Evolutionary conservation across 2,329 filamentous ascomycete genomes (phyloP), one percentile per base, ranked within the genome.

Genomic region (Emericellopsis cladophorae): DNA sequence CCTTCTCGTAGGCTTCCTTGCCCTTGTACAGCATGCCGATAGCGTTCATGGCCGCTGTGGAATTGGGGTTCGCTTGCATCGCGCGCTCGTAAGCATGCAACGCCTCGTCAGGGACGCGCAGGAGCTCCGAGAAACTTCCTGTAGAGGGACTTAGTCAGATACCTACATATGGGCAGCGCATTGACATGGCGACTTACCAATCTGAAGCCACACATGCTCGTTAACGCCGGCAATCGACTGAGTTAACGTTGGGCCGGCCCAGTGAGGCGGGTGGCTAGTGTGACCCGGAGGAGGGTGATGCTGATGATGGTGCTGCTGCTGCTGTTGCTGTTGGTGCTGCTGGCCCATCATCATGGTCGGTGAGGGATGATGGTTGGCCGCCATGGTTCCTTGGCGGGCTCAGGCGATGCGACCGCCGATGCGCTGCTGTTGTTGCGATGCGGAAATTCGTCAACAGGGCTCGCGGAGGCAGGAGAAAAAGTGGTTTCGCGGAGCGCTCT

Each of bases 1-100:
- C 92, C 56, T 92, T 92, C 36, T 84, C 81, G 52, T 95, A 98
- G 36, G 94, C 85, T 59, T 96, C 92, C 54, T 89, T 86, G 31
- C 84, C 89, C 50, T 93, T 81, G 45, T 95, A 71, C 45, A 96
- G 92, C 58, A 85, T 79, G 44, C 89, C 92, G 49, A 96, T 95
- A 45, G 88, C 85, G 51, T 88, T 93, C 85, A 96, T 90, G 24
- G 92, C 92, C 1, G 79, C 76, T 39, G 92, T 82, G 15, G 90
- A 96, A 67, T 85, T 86, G 37, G 79, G 76, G 56, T 96, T 96
- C 58, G 89, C 85, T 50, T 78, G 76, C 46, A 96, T 72, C 34
- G 89, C 92, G 57, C 85, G 82, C 61, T 96, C 88, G 60, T 95
- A 98, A 36, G 89, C 85, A 49, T 78, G 72, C 69, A 92, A 85